Base-by-base conservation (phyloP, 768 basidiomycete genomes). In the Calvatia gigantea region DNA sequence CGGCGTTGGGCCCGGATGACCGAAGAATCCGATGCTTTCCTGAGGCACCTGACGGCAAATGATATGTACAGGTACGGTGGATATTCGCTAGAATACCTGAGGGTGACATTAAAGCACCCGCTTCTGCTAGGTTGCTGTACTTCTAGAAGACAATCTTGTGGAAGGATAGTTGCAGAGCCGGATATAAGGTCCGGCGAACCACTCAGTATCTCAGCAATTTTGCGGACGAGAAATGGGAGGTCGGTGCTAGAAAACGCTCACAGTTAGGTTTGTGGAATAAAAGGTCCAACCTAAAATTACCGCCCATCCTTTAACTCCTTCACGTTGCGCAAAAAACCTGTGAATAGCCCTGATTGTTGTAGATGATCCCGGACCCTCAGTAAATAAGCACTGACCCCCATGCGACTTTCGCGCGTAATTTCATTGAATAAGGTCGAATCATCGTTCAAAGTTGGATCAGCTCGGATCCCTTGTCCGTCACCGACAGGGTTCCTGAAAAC, bases 1-100 rank as follows among this genome's bases (percentile, higher is more conserved):
- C 5, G 51, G 41, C 23, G 41, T 52, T 14, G 51, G 51, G 11
- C 52, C 52, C 8, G 52, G 32, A 17, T 54, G 43, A 14, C 52
- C 52, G 21, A 46, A 46, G 29, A 54, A 54, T 14, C 43, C 52
- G 19, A 45, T 6, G 7, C 27, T 25, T 27, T 54, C 42, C 11
- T 32, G 14, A 44, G 42, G 15, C 15, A 32, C 2, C 25, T 12
- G 33, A 9, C 23, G 37, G 32, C 44, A 47, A 41, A 47, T 46
- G 12, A 47, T 23, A 21, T 31, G 45, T 23, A 23, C 39, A n/a
- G 54, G 45, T 3, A 48, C 33, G 6, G 42, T 53, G 17, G 29
- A n/a, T 37, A 45, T 35, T 37, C 6, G 52, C 38, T n/a, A 27
- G 50, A 33, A 32, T 42, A 33, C 33, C 39, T 42, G 25, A 54